phyloP scores from a whole-genome alignment of 345 rosid species.

The Ceriops decandra region DNA sequence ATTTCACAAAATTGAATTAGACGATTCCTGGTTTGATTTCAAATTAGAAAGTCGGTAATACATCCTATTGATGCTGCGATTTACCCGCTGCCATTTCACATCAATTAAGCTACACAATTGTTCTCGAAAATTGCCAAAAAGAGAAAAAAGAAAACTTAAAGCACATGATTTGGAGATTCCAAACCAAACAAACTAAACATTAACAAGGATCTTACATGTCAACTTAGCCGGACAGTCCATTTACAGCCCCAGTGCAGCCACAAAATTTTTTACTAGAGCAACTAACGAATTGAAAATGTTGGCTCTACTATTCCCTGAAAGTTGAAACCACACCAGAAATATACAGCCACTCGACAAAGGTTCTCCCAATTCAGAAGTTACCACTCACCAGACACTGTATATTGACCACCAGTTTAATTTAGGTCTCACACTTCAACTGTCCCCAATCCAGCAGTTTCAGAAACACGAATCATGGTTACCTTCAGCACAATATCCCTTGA shows the following conservation, averaged over 20 bases:
- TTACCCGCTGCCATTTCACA: too few relatives aligned
- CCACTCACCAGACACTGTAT: constrained; percentile 3
- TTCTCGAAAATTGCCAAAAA: neutral
- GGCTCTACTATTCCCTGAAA: constrained; percentile 15
- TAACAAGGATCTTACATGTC: constrained; percentile 15
- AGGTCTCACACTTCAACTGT: constrained; percentile 2
- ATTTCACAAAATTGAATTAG: too few relatives aligned
- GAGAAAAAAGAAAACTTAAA: neutral
- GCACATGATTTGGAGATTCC: neutral
- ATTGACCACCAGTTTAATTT: constrained; percentile 12
- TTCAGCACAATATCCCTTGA: constrained; percentile 69
- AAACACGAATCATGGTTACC: constrained; percentile 66
- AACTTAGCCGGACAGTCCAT: constrained; percentile 34
- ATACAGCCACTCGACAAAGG: constrained; percentile 11
- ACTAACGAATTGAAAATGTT: constrained; percentile 3
- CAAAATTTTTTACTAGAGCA: constrained; percentile 18
- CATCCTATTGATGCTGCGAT: too few relatives aligned
- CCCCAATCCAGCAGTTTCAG: constrained; percentile 20
- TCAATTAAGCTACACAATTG: neutral
- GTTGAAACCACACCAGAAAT: constrained; percentile 7
- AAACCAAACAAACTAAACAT: constrained; percentile 1
- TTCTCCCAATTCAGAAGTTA: constrained; percentile 15
- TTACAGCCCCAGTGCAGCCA: constrained; percentile 38
- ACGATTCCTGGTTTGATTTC: too few relatives aligned
- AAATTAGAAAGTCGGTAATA: too few relatives aligned